A percentile compares a stretch with the other conserved stretches of the same genome.
phyloP scores from a whole-genome alignment of 2,329 filamentous ascomycete genomes.

The Pseudogymnoascus sp. region DNA sequence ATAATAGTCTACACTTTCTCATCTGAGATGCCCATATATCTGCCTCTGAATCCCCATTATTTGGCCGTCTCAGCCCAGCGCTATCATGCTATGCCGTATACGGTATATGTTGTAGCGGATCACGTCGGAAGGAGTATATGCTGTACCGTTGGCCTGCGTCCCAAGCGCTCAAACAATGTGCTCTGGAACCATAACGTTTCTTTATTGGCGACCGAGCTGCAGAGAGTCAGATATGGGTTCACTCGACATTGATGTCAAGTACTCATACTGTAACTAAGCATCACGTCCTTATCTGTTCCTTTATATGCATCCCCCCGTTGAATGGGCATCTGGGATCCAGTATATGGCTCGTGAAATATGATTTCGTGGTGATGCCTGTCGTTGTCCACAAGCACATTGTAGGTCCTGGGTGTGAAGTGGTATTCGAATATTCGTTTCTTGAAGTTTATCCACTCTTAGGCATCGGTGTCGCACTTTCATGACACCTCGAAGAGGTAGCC shows the following conservation, averaged over 20 bases:
- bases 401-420: neutral
- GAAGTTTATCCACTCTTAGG: neutral
- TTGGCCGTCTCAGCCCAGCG: neutral
- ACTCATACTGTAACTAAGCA: neutral
- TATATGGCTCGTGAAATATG: too few relatives aligned
- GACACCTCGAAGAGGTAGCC: constrained; percentile 19
- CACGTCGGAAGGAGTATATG: neutral
- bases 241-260: neutral
- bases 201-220: neutral
- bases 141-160: neutral
- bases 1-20: neutral
- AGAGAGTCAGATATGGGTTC: neutral
- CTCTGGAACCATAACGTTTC: neutral
- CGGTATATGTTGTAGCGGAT: neutral
- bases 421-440: neutral
- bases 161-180: neutral
- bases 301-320: neutral
- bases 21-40: neutral
- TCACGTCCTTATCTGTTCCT: neutral
- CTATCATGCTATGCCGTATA: neutral
- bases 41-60: neutral
- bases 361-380: neutral
- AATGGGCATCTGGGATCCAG: neutral
- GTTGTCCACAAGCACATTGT: neutral
- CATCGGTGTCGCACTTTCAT: neutral